Conservation (phyloP, 75 land plant species). For the Picea glauca region DNA sequence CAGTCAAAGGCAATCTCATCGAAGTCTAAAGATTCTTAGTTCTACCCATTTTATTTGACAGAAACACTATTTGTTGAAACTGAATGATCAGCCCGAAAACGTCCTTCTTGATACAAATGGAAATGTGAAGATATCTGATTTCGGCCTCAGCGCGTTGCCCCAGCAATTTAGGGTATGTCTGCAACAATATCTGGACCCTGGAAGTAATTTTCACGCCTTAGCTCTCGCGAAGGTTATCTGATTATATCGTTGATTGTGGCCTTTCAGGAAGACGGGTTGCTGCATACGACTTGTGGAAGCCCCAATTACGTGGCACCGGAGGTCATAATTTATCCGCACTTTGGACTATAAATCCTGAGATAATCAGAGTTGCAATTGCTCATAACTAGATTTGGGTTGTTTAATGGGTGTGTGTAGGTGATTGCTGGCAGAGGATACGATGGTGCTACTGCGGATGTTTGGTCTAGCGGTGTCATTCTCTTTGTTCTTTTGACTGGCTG, state of each 20-base stretch:
- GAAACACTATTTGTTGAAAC: background rate
- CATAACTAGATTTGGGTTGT: background rate
- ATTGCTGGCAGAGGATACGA: constrained; percentile 61
- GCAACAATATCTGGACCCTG: constrained; percentile 20
- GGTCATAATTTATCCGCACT: constrained; percentile 10
- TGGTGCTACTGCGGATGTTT: constrained; percentile 56
- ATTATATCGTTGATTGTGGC: background rate
- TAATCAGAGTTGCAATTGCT: background rate
- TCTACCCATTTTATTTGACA: background rate
- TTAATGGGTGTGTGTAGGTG: constrained; percentile 15
- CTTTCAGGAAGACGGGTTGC: constrained; percentile 60
- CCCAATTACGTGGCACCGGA: constrained; percentile 89
- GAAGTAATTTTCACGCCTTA: no score
- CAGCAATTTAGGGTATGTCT: constrained; percentile 53
- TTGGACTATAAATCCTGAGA: background rate
- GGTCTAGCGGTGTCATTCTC: constrained; percentile 70
- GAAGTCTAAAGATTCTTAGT: background rate
- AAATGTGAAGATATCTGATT: constrained; percentile 71
- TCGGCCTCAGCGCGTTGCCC: constrained; percentile 79
- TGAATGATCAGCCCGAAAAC: constrained; percentile 53
- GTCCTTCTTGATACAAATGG: constrained; percentile 64
- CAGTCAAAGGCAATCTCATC: background rate
- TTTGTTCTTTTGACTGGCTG: constrained; percentile 61
- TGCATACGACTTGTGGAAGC: constrained; percentile 90
- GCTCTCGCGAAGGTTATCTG: background rate